Evolutionary conservation across 2,329 filamentous ascomycete species (phyloP).

Genomic region (Leptographium galeiforme): DNA sequence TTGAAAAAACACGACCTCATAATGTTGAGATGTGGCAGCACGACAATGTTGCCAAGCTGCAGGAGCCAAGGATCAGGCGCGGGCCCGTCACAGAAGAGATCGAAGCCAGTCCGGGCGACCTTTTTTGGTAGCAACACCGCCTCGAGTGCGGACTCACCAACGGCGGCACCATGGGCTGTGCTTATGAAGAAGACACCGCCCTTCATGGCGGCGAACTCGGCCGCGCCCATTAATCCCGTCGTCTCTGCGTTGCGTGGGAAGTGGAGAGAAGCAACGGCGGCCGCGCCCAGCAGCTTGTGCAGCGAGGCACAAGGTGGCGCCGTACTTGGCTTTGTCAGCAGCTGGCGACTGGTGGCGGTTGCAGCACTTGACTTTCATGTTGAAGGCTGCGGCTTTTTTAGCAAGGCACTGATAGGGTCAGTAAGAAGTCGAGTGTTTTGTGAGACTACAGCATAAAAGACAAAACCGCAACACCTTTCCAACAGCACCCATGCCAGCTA

Average conservation of each 20-base stretch:
- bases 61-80: constrained; percentile 46
- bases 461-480: constrained; percentile 17
- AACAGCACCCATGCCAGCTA: constrained; percentile 34
- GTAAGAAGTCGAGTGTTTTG: too few species aligned
- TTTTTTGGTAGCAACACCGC: not conserved
- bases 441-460: too few species aligned
- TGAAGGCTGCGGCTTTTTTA: constrained; percentile 25
- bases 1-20: too few species aligned
- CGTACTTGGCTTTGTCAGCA: constrained; percentile 21
- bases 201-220: constrained; percentile 21
- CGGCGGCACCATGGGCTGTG: constrained; percentile 3
- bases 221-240: constrained; percentile 12
- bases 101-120: constrained; percentile 33
- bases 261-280: constrained; percentile 27
- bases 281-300: constrained; percentile 23
- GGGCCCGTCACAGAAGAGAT: constrained; percentile 20
- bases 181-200: constrained; percentile 5
- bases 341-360: constrained; percentile 23
- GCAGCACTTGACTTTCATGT: constrained; percentile 29
- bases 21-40: constrained; percentile 14
- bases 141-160: constrained; percentile 4
- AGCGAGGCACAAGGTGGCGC: constrained; percentile 22
- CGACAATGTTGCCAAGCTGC: not conserved
- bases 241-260: constrained; percentile 28
- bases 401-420: constrained; percentile 18